These are phyloP conservation scores for Penicillium paxilli DNA, from an alignment of 495 filamentous ascomycete species.

Conservation along the genomic window DNA sequence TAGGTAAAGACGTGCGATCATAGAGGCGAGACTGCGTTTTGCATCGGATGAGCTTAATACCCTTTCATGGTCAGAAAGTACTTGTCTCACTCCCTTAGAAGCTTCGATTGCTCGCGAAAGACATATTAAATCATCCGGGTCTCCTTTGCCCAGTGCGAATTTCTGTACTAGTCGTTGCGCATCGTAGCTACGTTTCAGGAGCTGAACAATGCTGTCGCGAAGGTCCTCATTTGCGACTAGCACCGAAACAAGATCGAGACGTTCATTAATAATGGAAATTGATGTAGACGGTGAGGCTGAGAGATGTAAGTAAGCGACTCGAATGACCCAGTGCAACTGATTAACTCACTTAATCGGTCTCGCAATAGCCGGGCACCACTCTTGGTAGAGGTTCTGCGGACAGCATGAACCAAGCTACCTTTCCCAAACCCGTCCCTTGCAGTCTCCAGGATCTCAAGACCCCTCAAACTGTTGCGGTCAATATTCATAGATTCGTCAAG, in stretches of 20 bases:
- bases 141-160: constrained; percentile 87
- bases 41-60: constrained; percentile 14
- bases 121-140: constrained; percentile 86
- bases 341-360: constrained; percentile 70
- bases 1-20: constrained; percentile 66
- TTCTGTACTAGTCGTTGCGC: constrained; percentile 89
- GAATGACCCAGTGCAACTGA: background rate
- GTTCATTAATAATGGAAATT: constrained; percentile 70
- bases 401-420: constrained; percentile 83
- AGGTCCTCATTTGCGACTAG: constrained; percentile 64
- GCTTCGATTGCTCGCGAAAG: constrained; percentile 80
- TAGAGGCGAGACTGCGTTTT: constrained; percentile 41
- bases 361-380: constrained; percentile 82
- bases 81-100: constrained; percentile 64
- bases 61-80: constrained; percentile 33
- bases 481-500: constrained; percentile 80
- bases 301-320: constrained; percentile 9
- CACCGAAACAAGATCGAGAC: constrained; percentile 78
- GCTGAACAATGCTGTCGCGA: constrained; percentile 61
- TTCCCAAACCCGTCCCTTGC: constrained; percentile 70
- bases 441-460: constrained; percentile 85
- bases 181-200: constrained; percentile 80
- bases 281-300: constrained; percentile 81
- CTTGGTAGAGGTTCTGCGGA: constrained; percentile 87
- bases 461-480: constrained; percentile 85